Conservation (phyloP, 805 yeast genomes). For the Wilhelminamyces savonicus region DNA sequence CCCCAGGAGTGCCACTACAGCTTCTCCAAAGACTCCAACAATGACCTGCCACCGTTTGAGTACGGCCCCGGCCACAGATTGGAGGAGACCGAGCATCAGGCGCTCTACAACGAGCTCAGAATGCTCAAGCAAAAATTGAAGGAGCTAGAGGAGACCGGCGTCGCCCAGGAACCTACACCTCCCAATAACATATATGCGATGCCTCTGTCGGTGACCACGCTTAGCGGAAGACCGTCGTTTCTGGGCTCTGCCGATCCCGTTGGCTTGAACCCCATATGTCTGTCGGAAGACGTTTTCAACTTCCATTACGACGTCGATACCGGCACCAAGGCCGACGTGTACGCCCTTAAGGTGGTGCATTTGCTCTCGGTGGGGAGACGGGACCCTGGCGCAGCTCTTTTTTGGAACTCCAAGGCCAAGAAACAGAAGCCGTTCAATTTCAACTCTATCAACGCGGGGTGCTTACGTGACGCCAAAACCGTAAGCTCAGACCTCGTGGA, state of each 20-base stretch:
- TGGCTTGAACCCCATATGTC: constrained; percentile 2
- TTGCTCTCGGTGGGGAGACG: constrained; percentile 11
- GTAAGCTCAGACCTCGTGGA: too few species aligned
- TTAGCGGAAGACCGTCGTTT: constrained; percentile 1
- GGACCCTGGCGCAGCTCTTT: constrained; percentile 11
- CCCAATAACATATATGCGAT: neutral
- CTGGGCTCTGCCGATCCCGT: too few species aligned
- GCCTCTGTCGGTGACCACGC: neutral
- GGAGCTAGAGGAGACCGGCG: constrained; percentile 2
- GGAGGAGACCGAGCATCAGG: too few species aligned
- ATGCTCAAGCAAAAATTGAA: constrained; percentile 3
- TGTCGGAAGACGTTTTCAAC: constrained; percentile 3
- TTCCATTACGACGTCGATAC: constrained; percentile 2
- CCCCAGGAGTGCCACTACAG: too few species aligned
- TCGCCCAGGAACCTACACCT: neutral
- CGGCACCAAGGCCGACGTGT: neutral
- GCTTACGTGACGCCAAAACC: constrained; percentile 2
- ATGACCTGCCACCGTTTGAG: too few species aligned
- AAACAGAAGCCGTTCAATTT: constrained; percentile 4
- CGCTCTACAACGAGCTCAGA: constrained; percentile 2
- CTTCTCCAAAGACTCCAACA: too few species aligned
- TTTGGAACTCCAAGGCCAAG: constrained; percentile 8
- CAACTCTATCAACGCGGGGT: constrained; percentile 1
- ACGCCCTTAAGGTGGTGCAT: constrained; percentile 6
- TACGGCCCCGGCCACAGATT: too few species aligned